phyloP scores from a whole-genome alignment of 441 rosid species.

The Melastoma candidum region DNA sequence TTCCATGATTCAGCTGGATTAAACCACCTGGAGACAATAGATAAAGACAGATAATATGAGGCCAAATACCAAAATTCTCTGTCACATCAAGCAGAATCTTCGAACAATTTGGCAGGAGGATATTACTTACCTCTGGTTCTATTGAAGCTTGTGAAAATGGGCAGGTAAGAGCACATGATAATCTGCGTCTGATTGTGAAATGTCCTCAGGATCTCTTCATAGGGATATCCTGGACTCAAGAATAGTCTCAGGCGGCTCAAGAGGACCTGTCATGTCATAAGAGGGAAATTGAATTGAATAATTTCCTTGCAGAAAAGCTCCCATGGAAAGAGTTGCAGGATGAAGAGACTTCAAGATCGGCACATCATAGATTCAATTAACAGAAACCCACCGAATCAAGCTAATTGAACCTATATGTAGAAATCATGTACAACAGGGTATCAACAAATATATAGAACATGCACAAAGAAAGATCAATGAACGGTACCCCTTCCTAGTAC shows the following conservation, averaged over 20 bases:
- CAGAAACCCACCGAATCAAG: no score
- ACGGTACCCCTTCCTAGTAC: no score
- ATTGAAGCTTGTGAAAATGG: constrained; percentile 58
- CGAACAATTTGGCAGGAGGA: constrained; percentile 8
- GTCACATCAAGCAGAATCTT: not conserved
- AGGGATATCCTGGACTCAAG: constrained; percentile 85
- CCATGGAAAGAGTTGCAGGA: not conserved
- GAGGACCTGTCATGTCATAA: constrained; percentile 32
- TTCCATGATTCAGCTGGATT: constrained; percentile 75
- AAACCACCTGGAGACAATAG: constrained; percentile 45
- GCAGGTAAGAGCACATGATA: constrained; percentile 77
- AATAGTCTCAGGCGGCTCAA: constrained; percentile 71
- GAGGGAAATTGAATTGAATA: not conserved
- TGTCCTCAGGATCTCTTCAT: constrained; percentile 73
- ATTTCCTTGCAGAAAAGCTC: no score
- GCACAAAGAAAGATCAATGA: no score
- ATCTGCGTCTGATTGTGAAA: constrained; percentile 77
- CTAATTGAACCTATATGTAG: no score
- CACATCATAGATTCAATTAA: no score
- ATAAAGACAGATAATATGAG: not conserved
- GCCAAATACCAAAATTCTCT: not conserved
- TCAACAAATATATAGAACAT: no score
- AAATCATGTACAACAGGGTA: no score
- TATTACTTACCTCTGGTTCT: constrained; percentile 51
- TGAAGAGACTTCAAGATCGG: no score